phyloP scores from a whole-genome alignment of 78 protist species.

The Bodo saltans region DNA sequence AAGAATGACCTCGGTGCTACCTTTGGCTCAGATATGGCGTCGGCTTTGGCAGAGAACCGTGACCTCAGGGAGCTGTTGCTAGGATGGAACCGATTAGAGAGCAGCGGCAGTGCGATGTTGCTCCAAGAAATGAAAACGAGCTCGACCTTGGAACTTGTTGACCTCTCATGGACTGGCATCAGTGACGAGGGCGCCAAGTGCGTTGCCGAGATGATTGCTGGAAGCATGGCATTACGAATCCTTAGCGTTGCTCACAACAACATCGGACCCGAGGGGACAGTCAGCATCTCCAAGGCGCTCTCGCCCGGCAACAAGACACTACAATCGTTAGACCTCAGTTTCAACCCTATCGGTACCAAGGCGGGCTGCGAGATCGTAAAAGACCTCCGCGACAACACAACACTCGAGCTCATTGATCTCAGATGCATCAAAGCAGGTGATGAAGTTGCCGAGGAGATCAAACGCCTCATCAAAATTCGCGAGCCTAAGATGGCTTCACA shows the following conservation, averaged over 20 bases:
- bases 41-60: not conserved
- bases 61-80: not conserved
- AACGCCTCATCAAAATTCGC: no score
- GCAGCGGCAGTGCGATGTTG: not conserved
- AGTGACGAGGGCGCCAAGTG: not conserved
- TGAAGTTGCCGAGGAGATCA: no score
- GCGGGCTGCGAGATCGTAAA: not conserved
- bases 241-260: not conserved
- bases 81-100: not conserved
- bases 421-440: not conserved
- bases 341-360: not conserved
- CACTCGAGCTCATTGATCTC: not conserved
- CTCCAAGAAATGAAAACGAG: not conserved
- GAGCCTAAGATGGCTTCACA: no score
- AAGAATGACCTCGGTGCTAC: not conserved
- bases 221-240: not conserved
- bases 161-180: not conserved
- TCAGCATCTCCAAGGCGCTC: not conserved
- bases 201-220: not conserved
- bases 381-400: not conserved
- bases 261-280: not conserved
- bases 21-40: not conserved
- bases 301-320: not conserved
- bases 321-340: not conserved
- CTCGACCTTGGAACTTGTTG: not conserved